A percentile compares a stretch with the other conserved stretches of the same genome.
Evolutionary conservation across 495 filamentous ascomycete species (phyloP).

Genomic region (Jackrogersella minutella): DNA sequence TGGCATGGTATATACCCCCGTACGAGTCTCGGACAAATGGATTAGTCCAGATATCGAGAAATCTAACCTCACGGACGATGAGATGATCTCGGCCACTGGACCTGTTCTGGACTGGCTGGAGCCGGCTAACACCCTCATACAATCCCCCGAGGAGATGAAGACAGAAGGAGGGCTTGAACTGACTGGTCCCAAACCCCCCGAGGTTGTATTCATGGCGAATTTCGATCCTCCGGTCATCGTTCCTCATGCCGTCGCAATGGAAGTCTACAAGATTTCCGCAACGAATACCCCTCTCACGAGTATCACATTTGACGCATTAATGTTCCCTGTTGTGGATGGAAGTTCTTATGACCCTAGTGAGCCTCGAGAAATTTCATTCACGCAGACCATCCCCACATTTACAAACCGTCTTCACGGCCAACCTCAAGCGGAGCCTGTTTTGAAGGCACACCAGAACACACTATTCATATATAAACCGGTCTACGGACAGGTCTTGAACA

Average conservation of each 20-base stretch:
- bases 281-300: conserved; percentile 60
- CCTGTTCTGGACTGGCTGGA: conserved; percentile 73
- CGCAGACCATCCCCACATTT: conserved; percentile 44
- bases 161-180: conserved; percentile 44
- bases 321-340: conserved; percentile 60
- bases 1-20: conserved; percentile 60
- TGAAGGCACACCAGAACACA: conserved; percentile 68
- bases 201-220: conserved; percentile 82
- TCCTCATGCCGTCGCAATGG: conserved; percentile 69
- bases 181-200: conserved; percentile 62
- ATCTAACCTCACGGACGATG: conserved; percentile 47
- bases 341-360: conserved; percentile 51
- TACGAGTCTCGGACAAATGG: conserved; percentile 74
- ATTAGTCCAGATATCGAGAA: conserved; percentile 67
- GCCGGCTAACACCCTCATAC: conserved; percentile 58
- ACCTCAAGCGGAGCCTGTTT: conserved; percentile 45
- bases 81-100: conserved; percentile 52
- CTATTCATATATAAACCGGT: conserved; percentile 76
- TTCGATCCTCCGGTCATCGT: conserved; percentile 86
- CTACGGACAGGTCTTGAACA: conserved; percentile 70
- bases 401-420: conserved; percentile 33
- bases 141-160: conserved; percentile 50
- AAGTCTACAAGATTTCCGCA: conserved; percentile 72
- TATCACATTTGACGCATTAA: conserved; percentile 71
- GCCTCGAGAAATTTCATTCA: conserved; percentile 48